These are phyloP conservation scores for Talaromyces sp. DNA, from an alignment of 2,329 filamentous ascomycete species.

Conservation along the genomic window DNA sequence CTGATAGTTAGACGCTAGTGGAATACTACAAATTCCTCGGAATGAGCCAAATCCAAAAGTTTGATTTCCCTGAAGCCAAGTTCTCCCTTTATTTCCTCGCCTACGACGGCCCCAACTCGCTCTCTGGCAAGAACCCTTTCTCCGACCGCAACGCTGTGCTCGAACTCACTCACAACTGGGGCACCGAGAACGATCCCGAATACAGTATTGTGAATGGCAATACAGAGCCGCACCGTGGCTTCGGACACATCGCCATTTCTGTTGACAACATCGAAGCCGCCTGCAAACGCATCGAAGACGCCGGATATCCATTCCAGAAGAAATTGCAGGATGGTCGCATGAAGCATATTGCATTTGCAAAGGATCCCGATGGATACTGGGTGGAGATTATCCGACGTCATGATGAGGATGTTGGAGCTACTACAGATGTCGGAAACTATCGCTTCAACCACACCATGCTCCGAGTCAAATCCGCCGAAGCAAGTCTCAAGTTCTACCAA, in stretches of 20 bases:
- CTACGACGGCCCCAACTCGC: constrained; percentile 73
- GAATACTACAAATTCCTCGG: constrained; percentile 94
- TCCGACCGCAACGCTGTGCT: constrained; percentile 83
- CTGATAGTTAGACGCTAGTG: constrained; percentile 47
- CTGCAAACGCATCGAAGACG: constrained; percentile 83
- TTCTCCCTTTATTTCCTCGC: constrained; percentile 96
- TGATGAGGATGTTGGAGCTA: constrained; percentile 66
- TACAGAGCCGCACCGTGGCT: constrained; percentile 76
- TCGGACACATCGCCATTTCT: constrained; percentile 81
- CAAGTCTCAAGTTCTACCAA: constrained; percentile 75
- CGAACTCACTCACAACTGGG: constrained; percentile 81
- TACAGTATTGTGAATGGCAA: constrained; percentile 88
- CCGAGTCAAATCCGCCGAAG: constrained; percentile 77
- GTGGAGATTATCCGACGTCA: constrained; percentile 61
- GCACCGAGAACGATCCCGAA: constrained; percentile 77
- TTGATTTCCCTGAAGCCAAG: constrained; percentile 79
- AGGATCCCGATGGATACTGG: constrained; percentile 85
- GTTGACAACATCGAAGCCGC: constrained; percentile 85
- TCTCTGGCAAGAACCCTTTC: constrained; percentile 71
- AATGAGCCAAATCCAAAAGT: constrained; percentile 76
- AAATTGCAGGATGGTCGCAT: constrained; percentile 84
- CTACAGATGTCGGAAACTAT: constrained; percentile 73
- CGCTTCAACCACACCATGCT: constrained; percentile 72
- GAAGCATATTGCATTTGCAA: constrained; percentile 81
- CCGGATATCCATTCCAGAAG: constrained; percentile 93